phyloP scores from a whole-genome alignment of 345 rosid genomes.

The Camelina hispida region DNA sequence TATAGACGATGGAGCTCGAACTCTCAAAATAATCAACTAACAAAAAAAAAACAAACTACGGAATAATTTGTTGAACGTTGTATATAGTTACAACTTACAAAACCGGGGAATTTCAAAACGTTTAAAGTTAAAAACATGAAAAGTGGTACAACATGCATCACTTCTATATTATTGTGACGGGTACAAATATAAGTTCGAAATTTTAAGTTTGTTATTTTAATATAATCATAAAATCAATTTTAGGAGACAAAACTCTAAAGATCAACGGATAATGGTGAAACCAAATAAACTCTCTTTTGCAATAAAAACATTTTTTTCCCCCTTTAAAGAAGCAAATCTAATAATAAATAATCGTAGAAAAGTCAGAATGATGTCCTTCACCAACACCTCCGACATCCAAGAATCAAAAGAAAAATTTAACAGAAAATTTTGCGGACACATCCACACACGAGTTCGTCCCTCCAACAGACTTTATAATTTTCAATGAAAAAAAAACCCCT shows the following conservation, averaged over 20 bases:
- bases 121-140: too few relatives aligned
- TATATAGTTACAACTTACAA: too few relatives aligned
- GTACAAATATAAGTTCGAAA: background rate
- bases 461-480: background rate
- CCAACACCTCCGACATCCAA: slow-evolving; percentile 9
- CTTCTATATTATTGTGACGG: background rate
- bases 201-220: background rate
- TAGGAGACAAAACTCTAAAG: background rate
- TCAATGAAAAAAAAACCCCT: background rate
- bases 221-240: background rate
- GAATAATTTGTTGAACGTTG: too few relatives aligned
- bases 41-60: too few relatives aligned
- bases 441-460: background rate
- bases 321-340: background rate
- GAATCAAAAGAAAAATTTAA: background rate
- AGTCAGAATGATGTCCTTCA: slow-evolving; percentile 11
- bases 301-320: too few relatives aligned
- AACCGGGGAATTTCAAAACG: background rate
- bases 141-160: background rate
- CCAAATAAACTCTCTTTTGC: background rate
- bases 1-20: too few relatives aligned
- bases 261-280: background rate
- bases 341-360: background rate
- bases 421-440: slow-evolving; percentile 4
- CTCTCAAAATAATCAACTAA: too few relatives aligned